Evolutionary conservation across 2,329 filamentous ascomycete species (phyloP).

Genomic region (Paradendryphiella salina): DNA sequence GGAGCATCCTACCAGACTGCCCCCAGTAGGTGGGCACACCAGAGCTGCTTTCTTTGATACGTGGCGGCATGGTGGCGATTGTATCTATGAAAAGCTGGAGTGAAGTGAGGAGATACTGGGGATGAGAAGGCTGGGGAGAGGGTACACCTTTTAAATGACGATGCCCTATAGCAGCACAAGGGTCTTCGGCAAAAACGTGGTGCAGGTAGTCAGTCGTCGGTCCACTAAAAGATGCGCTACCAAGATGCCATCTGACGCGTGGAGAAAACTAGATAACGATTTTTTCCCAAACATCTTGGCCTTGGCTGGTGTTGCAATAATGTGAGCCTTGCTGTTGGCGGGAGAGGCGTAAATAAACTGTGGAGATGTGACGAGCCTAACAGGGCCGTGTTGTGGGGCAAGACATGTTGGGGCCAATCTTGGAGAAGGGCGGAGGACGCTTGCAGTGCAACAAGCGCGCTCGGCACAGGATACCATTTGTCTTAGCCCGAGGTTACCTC

Average conservation of each 20-base stretch:
- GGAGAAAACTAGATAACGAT: constrained; percentile 36
- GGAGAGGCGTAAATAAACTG: constrained; percentile 34
- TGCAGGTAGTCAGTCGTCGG: constrained; percentile 15
- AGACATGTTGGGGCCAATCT: constrained; percentile 29
- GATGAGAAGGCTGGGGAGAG: constrained; percentile 25
- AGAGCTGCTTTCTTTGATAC: constrained; percentile 28
- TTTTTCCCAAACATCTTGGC: constrained; percentile 34
- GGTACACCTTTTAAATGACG: constrained; percentile 34
- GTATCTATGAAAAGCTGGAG: constrained; percentile 25
- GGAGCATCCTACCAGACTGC: constrained; percentile 35
- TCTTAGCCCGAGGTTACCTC: constrained; percentile 23
- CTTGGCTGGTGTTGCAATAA: constrained; percentile 35
- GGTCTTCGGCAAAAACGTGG: constrained; percentile 21
- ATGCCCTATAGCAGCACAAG: constrained; percentile 17
- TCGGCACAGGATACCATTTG: constrained; percentile 26
- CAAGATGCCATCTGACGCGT: constrained; percentile 27
- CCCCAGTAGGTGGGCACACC: constrained; percentile 39
- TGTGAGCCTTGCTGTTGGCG: constrained; percentile 26
- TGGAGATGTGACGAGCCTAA: constrained; percentile 32
- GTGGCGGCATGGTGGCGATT: constrained; percentile 29
- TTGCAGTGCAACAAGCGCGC: constrained; percentile 31
- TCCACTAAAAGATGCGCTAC: constrained; percentile 30
- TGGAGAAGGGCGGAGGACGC: constrained; percentile 26
- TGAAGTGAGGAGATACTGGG: constrained; percentile 29
- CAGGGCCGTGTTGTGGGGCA: constrained; percentile 30